Evolutionary conservation across 257 asterid genomes (phyloP).

Genomic region (Penstemon davidsonii): DNA sequence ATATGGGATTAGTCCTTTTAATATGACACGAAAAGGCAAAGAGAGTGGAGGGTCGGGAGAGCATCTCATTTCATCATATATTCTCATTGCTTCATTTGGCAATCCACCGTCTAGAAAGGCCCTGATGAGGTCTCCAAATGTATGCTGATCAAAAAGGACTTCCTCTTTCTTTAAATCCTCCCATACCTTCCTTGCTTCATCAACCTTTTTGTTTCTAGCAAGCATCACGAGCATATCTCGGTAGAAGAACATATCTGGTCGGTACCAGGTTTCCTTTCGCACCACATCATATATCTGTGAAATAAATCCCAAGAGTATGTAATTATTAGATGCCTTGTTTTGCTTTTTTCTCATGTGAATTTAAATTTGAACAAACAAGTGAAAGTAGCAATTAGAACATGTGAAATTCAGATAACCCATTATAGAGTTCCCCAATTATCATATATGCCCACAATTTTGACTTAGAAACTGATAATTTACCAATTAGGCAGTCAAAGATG

Average conservation of each 20-base stretch:
- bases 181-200: slow-evolving; percentile 72
- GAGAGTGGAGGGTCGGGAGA: slow-evolving; percentile 79
- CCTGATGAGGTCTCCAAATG: slow-evolving; percentile 88
- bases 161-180: slow-evolving; percentile 71
- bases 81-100: slow-evolving; percentile 74
- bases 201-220: slow-evolving; percentile 75
- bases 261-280: slow-evolving; percentile 82
- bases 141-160: slow-evolving; percentile 90
- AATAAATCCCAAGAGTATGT: slow-evolving; percentile 10
- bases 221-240: slow-evolving; percentile 97
- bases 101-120: slow-evolving; percentile 71
- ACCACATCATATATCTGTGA: slow-evolving; percentile 73
- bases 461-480: neutral
- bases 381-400: neutral
- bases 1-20: slow-evolving; percentile 79
- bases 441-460: neutral
- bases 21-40: slow-evolving; percentile 78
- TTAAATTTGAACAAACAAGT: neutral
- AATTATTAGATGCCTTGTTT: neutral
- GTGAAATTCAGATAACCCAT: neutral
- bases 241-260: slow-evolving; percentile 92
- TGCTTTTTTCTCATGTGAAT: neutral
- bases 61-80: slow-evolving; percentile 82
- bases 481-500: neutral
- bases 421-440: neutral